Evolutionary conservation across 257 asterid species (phyloP).

Genomic region (Handroanthus guayacan): DNA sequence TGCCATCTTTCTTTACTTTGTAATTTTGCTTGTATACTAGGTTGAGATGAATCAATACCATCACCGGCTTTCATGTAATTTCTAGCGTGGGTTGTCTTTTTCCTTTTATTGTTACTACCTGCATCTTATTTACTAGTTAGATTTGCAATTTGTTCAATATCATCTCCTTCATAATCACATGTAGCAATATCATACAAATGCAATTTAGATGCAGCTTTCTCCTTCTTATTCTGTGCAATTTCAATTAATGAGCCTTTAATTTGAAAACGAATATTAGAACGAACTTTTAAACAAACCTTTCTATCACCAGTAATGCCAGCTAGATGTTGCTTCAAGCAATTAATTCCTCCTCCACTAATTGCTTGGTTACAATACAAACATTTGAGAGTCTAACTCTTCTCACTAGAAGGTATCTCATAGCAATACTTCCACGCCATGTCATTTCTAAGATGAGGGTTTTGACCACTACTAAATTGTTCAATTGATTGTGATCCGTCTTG

Average conservation of each 20-base stretch:
- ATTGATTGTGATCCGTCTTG: neutral
- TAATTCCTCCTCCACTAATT: neutral
- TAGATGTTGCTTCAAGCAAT: neutral
- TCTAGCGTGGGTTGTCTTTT: neutral
- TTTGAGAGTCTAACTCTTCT: neutral
- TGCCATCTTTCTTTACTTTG: constrained; percentile 22
- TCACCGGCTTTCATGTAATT: neutral
- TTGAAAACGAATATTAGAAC: no score
- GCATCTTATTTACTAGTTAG: neutral
- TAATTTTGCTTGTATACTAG: neutral
- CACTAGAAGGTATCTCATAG: neutral
- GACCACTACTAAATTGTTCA: neutral
- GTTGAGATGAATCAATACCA: neutral
- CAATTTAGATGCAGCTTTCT: neutral
- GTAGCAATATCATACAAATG: neutral
- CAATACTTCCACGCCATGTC: neutral
- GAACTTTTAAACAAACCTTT: neutral
- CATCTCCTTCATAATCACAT: neutral
- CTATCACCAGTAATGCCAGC: neutral
- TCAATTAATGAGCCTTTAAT: neutral
- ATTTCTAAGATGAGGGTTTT: neutral
- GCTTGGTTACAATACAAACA: neutral
- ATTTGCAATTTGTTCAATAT: neutral
- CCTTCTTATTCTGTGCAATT: neutral
- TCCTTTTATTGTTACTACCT: neutral